phyloP scores from a whole-genome alignment of 2,329 filamentous ascomycete species.

The Byssoonygena ceratinophila region DNA sequence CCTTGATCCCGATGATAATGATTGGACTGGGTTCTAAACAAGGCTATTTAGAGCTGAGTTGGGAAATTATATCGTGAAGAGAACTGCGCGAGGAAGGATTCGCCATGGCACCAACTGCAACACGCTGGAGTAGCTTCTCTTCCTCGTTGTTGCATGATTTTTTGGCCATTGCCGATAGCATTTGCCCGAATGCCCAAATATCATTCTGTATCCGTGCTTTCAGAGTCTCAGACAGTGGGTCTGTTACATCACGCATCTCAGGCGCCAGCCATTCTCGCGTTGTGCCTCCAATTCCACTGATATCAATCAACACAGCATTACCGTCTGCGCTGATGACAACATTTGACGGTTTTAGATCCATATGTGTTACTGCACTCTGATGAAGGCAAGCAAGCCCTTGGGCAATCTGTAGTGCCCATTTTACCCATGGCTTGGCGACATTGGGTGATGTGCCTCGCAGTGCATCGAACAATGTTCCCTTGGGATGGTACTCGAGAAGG shows the following conservation, averaged over 20 bases:
- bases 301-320: background rate
- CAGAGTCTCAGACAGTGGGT: background rate
- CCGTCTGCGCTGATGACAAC: background rate
- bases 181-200: background rate
- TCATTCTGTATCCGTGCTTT: background rate
- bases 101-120: background rate
- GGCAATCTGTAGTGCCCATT: background rate
- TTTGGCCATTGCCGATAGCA: background rate
- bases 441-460: background rate
- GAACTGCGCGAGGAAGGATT: background rate
- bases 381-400: background rate
- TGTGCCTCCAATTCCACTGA: background rate
- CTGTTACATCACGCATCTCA: background rate
- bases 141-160: background rate
- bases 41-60: background rate
- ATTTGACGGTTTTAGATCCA: background rate
- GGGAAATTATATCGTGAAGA: background rate
- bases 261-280: background rate
- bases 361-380: background rate
- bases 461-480: slow-evolving; percentile 1
- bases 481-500: background rate
- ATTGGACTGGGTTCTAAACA: background rate
- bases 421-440: background rate
- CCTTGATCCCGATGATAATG: background rate
- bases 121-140: background rate